Evolutionary conservation across 2,329 filamentous ascomycete species (phyloP), one percentile per base, ranked within the genome.

Genomic region (Bipolaris gigantea): DNA sequence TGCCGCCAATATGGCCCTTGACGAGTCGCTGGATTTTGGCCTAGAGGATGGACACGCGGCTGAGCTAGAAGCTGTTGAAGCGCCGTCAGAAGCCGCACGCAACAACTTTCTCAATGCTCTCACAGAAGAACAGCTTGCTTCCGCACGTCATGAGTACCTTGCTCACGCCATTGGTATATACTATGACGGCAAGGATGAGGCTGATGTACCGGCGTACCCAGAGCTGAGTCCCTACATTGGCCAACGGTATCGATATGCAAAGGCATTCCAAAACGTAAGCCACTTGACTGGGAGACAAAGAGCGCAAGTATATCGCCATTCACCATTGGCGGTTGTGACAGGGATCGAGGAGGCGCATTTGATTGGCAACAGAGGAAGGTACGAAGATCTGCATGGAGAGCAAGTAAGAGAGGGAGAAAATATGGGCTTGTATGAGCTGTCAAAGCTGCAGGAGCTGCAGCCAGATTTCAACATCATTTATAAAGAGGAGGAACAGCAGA

Each of bases 191-290:
- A 55, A 41, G n/a, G 52, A 55, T 1, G 7, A 47, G 8, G 19
- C 46, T 5, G 49, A 54, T 25, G 34, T 30, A 15, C 59, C 62
- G 0, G 62, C 62, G 2, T 64, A 64, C 30, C 34, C 48, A 0
- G 59, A 57, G 25, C 25, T 64, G 5, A 64, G 56, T 33, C 10
- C 13, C 4, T 13, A 42, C 6, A 38, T 33, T 2, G 5, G n/a
- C 2, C 18, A 53, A 4, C 59, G 56, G 18, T 38, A 38, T 3
- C 27, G 45, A 3, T 57, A 64, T 18, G 36, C 25, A n/a, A 44
- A 34, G 7, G 32, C 33, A 4, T 53, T 50, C 30, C 54, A 53
- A 32, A 32, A 11, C 15, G 36, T 32, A 27, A 50, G 13, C n/a
- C 33, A 39, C 9, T 32, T 33, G 27, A 35, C 15, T 23, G 21